Evolutionary conservation across 495 filamentous ascomycete species (phyloP).

Genomic region (Neurospora sp.): DNA sequence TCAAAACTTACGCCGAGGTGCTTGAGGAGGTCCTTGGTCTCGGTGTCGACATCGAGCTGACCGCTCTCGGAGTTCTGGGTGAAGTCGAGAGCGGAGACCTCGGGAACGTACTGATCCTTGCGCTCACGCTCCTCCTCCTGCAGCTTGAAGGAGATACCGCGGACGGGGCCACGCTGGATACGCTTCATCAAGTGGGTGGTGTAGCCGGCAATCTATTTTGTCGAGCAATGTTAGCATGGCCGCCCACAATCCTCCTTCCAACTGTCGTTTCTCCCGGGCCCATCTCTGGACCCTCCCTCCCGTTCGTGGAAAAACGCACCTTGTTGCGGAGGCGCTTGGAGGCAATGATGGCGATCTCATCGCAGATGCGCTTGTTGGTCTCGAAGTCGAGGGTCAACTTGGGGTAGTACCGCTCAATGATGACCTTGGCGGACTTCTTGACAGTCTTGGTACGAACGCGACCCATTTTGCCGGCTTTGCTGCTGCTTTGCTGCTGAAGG

Average conservation of each 20-base stretch:
- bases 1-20: slow-evolving; percentile 80
- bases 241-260: background rate
- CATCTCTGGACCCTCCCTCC: background rate
- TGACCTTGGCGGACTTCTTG: slow-evolving; percentile 99
- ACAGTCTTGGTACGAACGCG: slow-evolving; percentile 98
- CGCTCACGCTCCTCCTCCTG: slow-evolving; percentile 99
- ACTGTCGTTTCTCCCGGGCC: background rate
- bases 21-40: slow-evolving; percentile 98
- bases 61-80: slow-evolving; percentile 82
- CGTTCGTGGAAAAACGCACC: slow-evolving; percentile 36
- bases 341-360: slow-evolving; percentile 99
- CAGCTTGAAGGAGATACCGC: slow-evolving; percentile 99
- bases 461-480: slow-evolving; percentile 76
- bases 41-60: slow-evolving; percentile 85
- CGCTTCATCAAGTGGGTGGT: slow-evolving; percentile 96
- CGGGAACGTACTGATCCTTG: slow-evolving; percentile 99
- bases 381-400: slow-evolving; percentile 99
- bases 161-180: slow-evolving; percentile 97
- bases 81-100: slow-evolving; percentile 97
- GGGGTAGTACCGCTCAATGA: slow-evolving; percentile 99
- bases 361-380: slow-evolving; percentile 99
- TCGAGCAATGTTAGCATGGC: slow-evolving; percentile 4
- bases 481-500: slow-evolving; percentile 8
- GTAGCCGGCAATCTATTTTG: slow-evolving; percentile 86
- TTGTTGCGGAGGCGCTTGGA: slow-evolving; percentile 98